Evolutionary conservation across 164 flowering plant genomes (phyloP).

Genomic region (Umbilicus rupestris): DNA sequence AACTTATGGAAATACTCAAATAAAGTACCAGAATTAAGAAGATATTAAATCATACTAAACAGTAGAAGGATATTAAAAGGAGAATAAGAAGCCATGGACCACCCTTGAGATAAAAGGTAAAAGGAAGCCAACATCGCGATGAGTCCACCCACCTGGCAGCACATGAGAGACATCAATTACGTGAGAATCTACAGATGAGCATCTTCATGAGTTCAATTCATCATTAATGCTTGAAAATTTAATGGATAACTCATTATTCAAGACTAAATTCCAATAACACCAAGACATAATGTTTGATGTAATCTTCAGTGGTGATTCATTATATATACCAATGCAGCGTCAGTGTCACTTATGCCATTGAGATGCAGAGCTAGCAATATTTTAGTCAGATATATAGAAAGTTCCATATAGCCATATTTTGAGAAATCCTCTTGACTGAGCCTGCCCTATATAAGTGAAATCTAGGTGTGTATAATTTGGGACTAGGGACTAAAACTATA

Average conservation of each 20-base stretch:
- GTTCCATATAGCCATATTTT: not conserved
- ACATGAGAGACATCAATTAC: conserved; percentile 4
- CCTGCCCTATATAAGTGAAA: not conserved
- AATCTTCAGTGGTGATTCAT: not conserved
- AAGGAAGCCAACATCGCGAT: conserved; percentile 80
- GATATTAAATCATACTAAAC: not conserved
- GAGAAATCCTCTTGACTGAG: not conserved
- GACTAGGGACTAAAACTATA: not conserved
- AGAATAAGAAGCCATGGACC: conserved; percentile 68
- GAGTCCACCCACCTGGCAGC: conserved; percentile 74
- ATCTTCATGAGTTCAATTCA: not conserved
- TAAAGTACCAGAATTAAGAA: not conserved
- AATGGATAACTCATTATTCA: not conserved
- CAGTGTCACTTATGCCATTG: no score
- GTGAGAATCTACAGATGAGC: conserved; percentile 8
- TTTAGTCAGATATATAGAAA: not conserved
- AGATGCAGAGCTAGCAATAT: not conserved
- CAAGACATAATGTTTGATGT: no score
- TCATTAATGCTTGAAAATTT: not conserved
- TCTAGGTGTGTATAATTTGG: not conserved
- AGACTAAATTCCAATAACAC: not conserved
- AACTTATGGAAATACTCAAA: not conserved
- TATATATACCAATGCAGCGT: not conserved
- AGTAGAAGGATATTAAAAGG: conserved; percentile 86
- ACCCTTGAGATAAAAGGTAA: conserved; percentile 83